These are phyloP conservation scores for Schizophyllum commune DNA, from an alignment of 1,284 basidiomycete genomes.

Conservation along the genomic window DNA sequence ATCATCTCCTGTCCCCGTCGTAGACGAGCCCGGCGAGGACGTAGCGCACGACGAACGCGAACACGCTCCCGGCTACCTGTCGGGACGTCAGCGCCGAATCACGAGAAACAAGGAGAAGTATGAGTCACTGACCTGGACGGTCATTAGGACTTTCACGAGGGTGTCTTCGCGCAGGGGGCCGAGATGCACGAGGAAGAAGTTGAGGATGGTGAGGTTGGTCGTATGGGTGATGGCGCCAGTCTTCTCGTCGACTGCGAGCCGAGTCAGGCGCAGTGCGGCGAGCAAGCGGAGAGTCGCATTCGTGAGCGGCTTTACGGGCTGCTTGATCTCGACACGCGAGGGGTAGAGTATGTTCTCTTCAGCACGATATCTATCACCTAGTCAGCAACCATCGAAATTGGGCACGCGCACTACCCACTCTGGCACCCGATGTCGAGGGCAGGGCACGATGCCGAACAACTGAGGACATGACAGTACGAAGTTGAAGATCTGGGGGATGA, in stretches of 20 bases:
- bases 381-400: conserved; percentile 2
- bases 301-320: conserved; percentile 44
- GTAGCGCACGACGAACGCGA: conserved; percentile 82
- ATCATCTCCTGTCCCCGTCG: conserved; percentile 76
- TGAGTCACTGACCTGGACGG: conserved; percentile 49
- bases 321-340: conserved; percentile 46
- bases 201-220: conserved; percentile 86
- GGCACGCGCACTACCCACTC: conserved; percentile 41
- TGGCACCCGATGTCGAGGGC: conserved; percentile 91
- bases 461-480: conserved; percentile 94
- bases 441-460: conserved; percentile 88
- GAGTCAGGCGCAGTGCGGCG: conserved; percentile 56
- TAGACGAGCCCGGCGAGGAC: conserved; percentile 83
- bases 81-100: background rate
- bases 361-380: conserved; percentile 54
- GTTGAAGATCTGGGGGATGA: conserved; percentile 97
- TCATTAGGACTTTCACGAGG: conserved; percentile 68
- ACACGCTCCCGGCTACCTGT: conserved; percentile 60
- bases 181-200: conserved; percentile 68
- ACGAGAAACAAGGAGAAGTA: conserved; percentile 3
- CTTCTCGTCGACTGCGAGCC: conserved; percentile 49
- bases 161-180: conserved; percentile 79
- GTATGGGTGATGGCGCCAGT: conserved; percentile 55
- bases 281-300: conserved; percentile 50
- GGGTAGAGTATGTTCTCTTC: conserved; percentile 69